Evolutionary conservation across 345 rosid species (phyloP).

Genomic region (Populus euphratica): DNA sequence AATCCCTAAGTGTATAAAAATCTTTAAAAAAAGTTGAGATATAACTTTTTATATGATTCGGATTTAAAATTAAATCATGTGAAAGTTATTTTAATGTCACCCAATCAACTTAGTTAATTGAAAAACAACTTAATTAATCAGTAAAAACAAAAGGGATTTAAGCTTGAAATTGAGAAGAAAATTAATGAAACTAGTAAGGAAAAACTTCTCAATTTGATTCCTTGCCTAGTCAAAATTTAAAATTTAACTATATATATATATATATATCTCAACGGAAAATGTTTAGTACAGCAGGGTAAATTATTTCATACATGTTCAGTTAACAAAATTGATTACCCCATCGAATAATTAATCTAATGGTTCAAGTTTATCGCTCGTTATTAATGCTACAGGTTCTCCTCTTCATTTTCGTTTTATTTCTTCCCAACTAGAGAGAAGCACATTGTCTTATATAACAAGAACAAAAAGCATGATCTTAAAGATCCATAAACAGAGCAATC

Average conservation of each 20-base stretch:
- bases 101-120: too few species aligned
- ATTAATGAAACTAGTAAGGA: too few species aligned
- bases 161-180: too few species aligned
- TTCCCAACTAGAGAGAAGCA: not conserved
- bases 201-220: too few species aligned
- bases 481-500: not conserved
- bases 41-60: too few species aligned
- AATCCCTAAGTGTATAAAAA: accelerated
- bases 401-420: not conserved
- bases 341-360: not conserved
- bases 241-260: too few species aligned
- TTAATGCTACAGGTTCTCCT: not conserved
- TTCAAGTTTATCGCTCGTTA: not conserved
- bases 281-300: not conserved
- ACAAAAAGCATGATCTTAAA: not conserved
- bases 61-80: too few species aligned
- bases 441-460: not conserved
- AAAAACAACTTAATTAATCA: accelerated
- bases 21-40: too few species aligned
- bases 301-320: not conserved
- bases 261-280: too few species aligned
- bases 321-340: not conserved
- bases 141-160: too few species aligned
- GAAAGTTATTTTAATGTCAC: accelerated
- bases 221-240: accelerated